A percentile compares a stretch with the other conserved stretches of the same genome.
Evolutionary conservation across 257 asterid species (phyloP).

Genomic region (Paulownia fortunei): DNA sequence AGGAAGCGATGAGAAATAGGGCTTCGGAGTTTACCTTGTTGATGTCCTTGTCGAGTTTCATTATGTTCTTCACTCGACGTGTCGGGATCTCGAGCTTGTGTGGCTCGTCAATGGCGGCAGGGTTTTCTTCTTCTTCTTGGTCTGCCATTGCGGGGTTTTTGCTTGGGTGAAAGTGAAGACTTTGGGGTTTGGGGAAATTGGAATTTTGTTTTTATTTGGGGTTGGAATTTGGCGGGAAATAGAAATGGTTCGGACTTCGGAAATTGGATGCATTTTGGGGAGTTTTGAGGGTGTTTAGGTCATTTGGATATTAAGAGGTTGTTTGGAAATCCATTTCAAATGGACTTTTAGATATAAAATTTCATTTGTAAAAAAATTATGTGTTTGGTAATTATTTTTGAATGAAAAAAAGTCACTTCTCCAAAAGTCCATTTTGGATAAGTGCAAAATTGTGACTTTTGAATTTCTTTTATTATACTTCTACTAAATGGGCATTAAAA

Average conservation of each 20-base stretch:
- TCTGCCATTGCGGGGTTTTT: slow-evolving; percentile 41
- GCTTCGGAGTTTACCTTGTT: slow-evolving; percentile 83
- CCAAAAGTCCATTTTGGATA: too few species aligned
- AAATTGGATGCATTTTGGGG: too few species aligned
- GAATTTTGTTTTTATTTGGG: background rate
- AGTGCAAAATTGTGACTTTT: too few species aligned
- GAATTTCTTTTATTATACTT: too few species aligned
- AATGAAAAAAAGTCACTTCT: too few species aligned
- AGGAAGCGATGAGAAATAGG: slow-evolving; percentile 61
- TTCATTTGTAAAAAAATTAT: too few species aligned
- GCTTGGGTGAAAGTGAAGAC: background rate
- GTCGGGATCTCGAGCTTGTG: slow-evolving; percentile 65
- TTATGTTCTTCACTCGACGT: slow-evolving; percentile 71
- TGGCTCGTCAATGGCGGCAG: slow-evolving; percentile 33
- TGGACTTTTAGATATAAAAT: too few species aligned
- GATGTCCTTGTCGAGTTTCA: slow-evolving; percentile 85
- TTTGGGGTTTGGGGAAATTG: background rate
- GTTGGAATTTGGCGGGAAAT: slow-evolving; percentile 34
- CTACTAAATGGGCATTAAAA: too few species aligned
- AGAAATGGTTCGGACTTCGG: background rate
- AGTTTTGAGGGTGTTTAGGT: background rate
- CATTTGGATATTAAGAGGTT: too few species aligned
- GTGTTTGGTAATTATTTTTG: too few species aligned
- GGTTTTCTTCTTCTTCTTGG: slow-evolving; percentile 43
- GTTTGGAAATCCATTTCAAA: too few species aligned